Base-by-base conservation (phyloP, 306 rosid genomes). In the Alnus rubra region DNA sequence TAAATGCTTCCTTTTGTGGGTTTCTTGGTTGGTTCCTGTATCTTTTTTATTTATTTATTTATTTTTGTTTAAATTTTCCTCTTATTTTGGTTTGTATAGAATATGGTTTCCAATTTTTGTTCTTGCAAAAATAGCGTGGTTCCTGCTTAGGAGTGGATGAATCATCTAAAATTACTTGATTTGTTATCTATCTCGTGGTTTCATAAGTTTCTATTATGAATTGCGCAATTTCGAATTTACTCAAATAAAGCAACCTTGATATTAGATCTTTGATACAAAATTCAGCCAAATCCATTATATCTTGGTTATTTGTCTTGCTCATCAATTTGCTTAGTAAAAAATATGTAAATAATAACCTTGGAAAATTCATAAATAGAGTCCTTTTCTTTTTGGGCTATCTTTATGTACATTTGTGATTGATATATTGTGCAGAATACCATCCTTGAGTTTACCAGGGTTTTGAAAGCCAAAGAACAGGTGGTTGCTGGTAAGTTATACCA, bases 401-500 rank as follows among this genome's bases (percentile, higher is more conserved):
- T 18, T 28, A 60, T 60, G 39, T 30, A 4, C 18, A 3, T 13
- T 13, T 28, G 39, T 28, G 7, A 60, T 60, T 60, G 68, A 60
- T 12, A 30, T 63, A 16, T 67, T 67, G 19, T 67, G 76, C 85
- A 90, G 92, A 88, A 84, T 79, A 33, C 71, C 16, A 37, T 86
- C 73, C 89, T 90, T 44, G 86, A 90, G 76, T 86, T 85, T 80
- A 73, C 69, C 10, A 82, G 80, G 86, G 89, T 90, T 68, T 74
- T 90, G 80, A 81, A 79, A 42, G 84, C 84, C 37, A 81, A 78
- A 60, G 88, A 88, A 54, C 89, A 90, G 78, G 81, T 86, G 75
- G 90, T 86, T 56, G 84, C 90, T 1, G 92, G 92, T 30, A 88
- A 63, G 80, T 23, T 88, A 4, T 88, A 88, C 72, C 73, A 79